phyloP scores from a whole-genome alignment of 352 stramenopile genomes.

The Phytopythium kandeliae region DNA sequence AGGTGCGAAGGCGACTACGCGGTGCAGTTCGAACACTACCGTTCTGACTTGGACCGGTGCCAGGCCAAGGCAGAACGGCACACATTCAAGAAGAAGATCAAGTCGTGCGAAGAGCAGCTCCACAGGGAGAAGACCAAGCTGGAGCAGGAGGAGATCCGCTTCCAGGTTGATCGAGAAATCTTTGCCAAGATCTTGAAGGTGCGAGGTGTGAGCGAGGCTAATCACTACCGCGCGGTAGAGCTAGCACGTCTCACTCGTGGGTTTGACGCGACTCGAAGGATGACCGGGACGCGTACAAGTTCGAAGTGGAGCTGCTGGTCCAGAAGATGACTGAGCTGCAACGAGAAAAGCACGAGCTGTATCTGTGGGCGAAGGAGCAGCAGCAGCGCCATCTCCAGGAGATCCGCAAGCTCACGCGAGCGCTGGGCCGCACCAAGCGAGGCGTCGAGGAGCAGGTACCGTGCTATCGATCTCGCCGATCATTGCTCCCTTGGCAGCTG shows the following conservation, averaged over 20 bases:
- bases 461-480: neutral
- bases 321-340: slow-evolving; percentile 62
- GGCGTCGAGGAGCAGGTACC: slow-evolving; percentile 56
- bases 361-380: slow-evolving; percentile 61
- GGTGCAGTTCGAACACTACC: too few species aligned
- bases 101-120: slow-evolving; percentile 53
- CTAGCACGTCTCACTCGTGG: neutral
- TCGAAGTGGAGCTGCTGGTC: slow-evolving; percentile 63
- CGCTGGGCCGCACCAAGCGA: slow-evolving; percentile 51
- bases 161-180: slow-evolving; percentile 80
- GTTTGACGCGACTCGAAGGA: slow-evolving; percentile 23
- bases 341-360: slow-evolving; percentile 71
- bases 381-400: slow-evolving; percentile 71
- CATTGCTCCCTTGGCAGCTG: neutral
- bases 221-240: neutral
- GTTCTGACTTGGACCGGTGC: too few species aligned
- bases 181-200: slow-evolving; percentile 84
- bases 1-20: slow-evolving; percentile 24
- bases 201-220: too few species aligned
- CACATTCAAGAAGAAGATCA: slow-evolving; percentile 80
- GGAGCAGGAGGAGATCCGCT: slow-evolving; percentile 74
- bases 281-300: slow-evolving; percentile 69
- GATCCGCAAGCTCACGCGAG: slow-evolving; percentile 77
- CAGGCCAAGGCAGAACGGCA: slow-evolving; percentile 75
- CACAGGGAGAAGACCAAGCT: slow-evolving; percentile 53